Evolutionary conservation across 2,329 filamentous ascomycete species (phyloP).

Genomic region (Epichloe baconii): DNA sequence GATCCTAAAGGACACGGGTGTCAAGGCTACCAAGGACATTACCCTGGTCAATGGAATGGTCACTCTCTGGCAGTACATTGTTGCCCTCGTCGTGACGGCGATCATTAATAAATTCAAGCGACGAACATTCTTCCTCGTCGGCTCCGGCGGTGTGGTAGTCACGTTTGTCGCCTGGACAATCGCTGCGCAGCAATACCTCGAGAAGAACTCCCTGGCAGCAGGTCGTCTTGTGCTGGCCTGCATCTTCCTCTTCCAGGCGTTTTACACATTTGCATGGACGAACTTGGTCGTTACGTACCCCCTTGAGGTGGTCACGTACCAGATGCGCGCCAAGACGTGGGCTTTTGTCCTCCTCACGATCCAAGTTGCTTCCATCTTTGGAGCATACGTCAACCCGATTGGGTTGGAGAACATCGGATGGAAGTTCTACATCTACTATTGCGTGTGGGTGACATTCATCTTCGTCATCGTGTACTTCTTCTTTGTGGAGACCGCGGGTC

Average conservation of each 20-base stretch:
- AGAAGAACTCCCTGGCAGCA: slow-evolving; percentile 16
- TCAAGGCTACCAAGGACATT: slow-evolving; percentile 23
- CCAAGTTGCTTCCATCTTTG: slow-evolving; percentile 24
- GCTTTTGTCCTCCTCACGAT: slow-evolving; percentile 27
- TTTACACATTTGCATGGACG: slow-evolving; percentile 30
- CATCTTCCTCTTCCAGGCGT: slow-evolving; percentile 28
- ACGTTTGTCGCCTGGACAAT: slow-evolving; percentile 28
- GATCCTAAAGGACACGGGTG: slow-evolving; percentile 25
- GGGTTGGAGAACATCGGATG: slow-evolving; percentile 24
- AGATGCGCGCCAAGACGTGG: slow-evolving; percentile 29
- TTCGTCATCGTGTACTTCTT: slow-evolving; percentile 27
- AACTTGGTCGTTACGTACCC: slow-evolving; percentile 30
- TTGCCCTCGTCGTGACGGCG: slow-evolving; percentile 23
- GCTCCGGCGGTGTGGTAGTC: slow-evolving; percentile 24
- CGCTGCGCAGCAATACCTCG: slow-evolving; percentile 24
- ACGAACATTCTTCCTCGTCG: slow-evolving; percentile 25
- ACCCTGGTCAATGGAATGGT: slow-evolving; percentile 29
- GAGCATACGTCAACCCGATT: slow-evolving; percentile 27
- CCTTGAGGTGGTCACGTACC: slow-evolving; percentile 27
- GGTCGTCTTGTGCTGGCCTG: slow-evolving; percentile 26
- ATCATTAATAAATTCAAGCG: slow-evolving; percentile 24
- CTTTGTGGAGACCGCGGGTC: slow-evolving; percentile 25
- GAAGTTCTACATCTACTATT: slow-evolving; percentile 30
- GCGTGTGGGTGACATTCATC: slow-evolving; percentile 24
- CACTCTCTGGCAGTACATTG: slow-evolving; percentile 29